Evolutionary conservation across 1,284 basidiomycete genomes (phyloP).

Genomic region (Peniophora sp.): DNA sequence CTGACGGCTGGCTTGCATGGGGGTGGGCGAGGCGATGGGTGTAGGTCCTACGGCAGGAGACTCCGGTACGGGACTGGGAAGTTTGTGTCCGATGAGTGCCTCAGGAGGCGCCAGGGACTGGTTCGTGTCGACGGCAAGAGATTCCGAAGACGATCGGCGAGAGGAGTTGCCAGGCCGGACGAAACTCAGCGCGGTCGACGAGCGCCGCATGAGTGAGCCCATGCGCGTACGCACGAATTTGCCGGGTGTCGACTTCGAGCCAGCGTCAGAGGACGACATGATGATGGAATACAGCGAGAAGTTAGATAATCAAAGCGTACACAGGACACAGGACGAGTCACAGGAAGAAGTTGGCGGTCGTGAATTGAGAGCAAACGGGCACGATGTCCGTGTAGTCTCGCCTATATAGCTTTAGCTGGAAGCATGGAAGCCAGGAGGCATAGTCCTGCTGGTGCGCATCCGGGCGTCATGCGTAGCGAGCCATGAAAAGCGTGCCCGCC

Average conservation of each 20-base stretch:
- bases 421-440: no score
- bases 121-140: slow-evolving; percentile 14
- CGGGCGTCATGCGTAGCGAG: no score
- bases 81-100: slow-evolving; percentile 9
- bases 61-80: slow-evolving; percentile 46
- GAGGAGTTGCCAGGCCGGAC: slow-evolving; percentile 25
- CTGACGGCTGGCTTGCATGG: no score
- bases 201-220: slow-evolving; percentile 39
- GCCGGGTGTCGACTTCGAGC: slow-evolving; percentile 9
- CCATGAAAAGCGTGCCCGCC: no score
- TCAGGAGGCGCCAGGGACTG: slow-evolving; percentile 9
- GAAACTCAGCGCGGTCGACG: slow-evolving; percentile 36
- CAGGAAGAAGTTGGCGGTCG: no score
- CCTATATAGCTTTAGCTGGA: no score
- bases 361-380: no score
- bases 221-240: slow-evolving; percentile 24
- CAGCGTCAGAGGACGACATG: slow-evolving; percentile 9
- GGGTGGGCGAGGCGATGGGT: slow-evolving; percentile 4
- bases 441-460: no score
- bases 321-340: no score
- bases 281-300: neutral
- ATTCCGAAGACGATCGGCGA: slow-evolving; percentile 15
- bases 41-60: slow-evolving; percentile 39
- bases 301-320: neutral
- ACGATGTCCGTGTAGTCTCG: no score